Percentiles rank a stretch among this genome's conserved stretches.
Conservation (phyloP, 768 basidiomycete species). For the Hygrocybe punicea region DNA sequence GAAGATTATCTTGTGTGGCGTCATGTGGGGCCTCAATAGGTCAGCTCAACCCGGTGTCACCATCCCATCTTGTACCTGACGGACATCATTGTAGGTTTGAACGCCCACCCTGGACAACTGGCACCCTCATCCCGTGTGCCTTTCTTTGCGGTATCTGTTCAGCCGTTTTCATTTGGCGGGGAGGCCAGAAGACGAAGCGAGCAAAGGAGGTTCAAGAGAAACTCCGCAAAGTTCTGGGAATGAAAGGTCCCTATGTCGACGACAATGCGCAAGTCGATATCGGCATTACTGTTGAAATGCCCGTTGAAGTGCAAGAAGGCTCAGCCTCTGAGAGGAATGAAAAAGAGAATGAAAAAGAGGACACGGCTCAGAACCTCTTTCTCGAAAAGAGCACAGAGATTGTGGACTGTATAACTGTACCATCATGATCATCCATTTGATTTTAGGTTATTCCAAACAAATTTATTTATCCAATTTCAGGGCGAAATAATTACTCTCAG, state of each 20-base stretch:
- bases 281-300: background rate
- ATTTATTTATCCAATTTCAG: too few relatives aligned
- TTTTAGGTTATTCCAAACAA: background rate
- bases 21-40: conserved; percentile 80
- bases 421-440: background rate
- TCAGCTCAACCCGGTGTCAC: conserved; percentile 20
- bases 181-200: conserved; percentile 66
- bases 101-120: conserved; percentile 68
- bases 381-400: background rate
- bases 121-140: conserved; percentile 62
- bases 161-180: conserved; percentile 70
- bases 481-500: too few relatives aligned
- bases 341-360: background rate
- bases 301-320: background rate
- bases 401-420: background rate
- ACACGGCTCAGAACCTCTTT: background rate
- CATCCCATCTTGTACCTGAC: background rate
- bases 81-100: conserved; percentile 41
- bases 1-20: conserved; percentile 63
- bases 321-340: background rate
- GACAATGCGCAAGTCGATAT: conserved; percentile 1
- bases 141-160: conserved; percentile 78
- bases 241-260: conserved; percentile 21
- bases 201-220: conserved; percentile 60
- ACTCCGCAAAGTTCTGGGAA: conserved; percentile 46